Base-by-base conservation (phyloP, 2,329 filamentous ascomycete genomes). In the Alternaria tenuissima region DNA sequence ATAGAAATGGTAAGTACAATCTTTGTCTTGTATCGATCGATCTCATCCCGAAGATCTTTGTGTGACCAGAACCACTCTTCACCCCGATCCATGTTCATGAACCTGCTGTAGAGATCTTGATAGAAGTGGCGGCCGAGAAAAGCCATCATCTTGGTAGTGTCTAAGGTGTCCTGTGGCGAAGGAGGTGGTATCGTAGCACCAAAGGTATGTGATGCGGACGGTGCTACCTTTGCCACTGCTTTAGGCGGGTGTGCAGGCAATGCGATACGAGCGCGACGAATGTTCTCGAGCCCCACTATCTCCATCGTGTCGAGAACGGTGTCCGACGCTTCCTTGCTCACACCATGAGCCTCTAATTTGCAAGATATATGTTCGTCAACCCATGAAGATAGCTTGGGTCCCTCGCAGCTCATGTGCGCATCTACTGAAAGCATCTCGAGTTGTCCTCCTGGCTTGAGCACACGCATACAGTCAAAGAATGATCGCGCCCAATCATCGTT, bases 401-500 rank as follows among this genome's bases (percentile, higher is more conserved):
- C 69, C 42, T 73, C 68, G 46, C 68, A 62, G 41, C 57, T 71
- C 62, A 72, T 61, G 49, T 73, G 68, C 24, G 69, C 65, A 42
- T 72, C 70, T 7, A 73, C 53, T 20, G 69, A 67, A 11, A 72
- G 64, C 30, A 73, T 68, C 42, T 73, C 70, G 9, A 73, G 67
- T 12, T 70, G 68, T 22, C 69, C 70, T 39, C 70, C 69, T 7
- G 70, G 67, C 46, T 73, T 73, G 41, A 73, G 70, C 26, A 70
- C 64, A 22, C 70, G 70, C 64, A 68, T 68, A 55, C 65, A 72
- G 63, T 73, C 70, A 41, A 70, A 70, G 60, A 73, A 73, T n/a
- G 61, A 62, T 24, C 65, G 69, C 9, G 69, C 67, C 69, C 70
- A 73, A 24, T 73, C 68, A 24, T 72, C 68, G 53, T 73, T 71